Conservation (phyloP, 1,284 basidiomycete genomes). For the Paramarasmius palmivorus region DNA sequence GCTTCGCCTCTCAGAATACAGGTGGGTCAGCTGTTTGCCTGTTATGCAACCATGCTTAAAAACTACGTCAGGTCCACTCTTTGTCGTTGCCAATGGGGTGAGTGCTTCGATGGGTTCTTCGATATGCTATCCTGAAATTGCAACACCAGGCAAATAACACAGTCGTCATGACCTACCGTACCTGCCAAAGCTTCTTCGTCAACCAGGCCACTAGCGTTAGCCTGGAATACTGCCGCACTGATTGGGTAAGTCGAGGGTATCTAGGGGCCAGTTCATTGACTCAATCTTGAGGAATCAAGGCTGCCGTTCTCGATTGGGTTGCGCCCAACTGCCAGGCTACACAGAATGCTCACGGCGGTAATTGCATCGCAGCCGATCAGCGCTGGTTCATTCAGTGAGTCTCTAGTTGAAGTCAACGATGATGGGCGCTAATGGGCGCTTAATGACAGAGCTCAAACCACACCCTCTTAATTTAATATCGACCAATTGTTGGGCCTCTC, state of each 20-base stretch:
- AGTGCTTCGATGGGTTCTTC: slow-evolving; percentile 9
- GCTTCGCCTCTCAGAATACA: slow-evolving; percentile 45
- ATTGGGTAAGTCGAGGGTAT: slow-evolving; percentile 37
- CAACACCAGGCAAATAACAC: slow-evolving; percentile 31
- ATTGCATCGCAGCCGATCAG: slow-evolving; percentile 45
- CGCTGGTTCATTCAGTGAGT: slow-evolving; percentile 48
- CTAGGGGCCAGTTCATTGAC: neutral
- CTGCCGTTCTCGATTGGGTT: slow-evolving; percentile 36
- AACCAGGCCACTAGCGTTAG: slow-evolving; percentile 33
- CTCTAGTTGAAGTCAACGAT: no score
- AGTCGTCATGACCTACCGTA: slow-evolving; percentile 32
- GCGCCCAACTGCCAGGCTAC: slow-evolving; percentile 45
- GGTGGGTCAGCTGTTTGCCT: slow-evolving; percentile 28
- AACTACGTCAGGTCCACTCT: slow-evolving; percentile 30
- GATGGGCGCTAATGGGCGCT: neutral
- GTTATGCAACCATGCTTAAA: neutral
- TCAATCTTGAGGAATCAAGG: slow-evolving; percentile 22
- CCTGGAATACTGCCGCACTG: slow-evolving; percentile 37
- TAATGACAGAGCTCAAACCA: neutral
- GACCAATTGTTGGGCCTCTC: no score
- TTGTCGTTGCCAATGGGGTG: slow-evolving; percentile 31
- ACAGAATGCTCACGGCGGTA: slow-evolving; percentile 50
- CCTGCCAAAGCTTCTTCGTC: slow-evolving; percentile 39
- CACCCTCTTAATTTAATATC: no score
- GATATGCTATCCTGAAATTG: slow-evolving; percentile 2